Percentiles rank a stretch among this genome's conserved stretches.
Evolutionary conservation across 1,284 basidiomycete genomes (phyloP).

Genomic region (Termitomyces sp.): DNA sequence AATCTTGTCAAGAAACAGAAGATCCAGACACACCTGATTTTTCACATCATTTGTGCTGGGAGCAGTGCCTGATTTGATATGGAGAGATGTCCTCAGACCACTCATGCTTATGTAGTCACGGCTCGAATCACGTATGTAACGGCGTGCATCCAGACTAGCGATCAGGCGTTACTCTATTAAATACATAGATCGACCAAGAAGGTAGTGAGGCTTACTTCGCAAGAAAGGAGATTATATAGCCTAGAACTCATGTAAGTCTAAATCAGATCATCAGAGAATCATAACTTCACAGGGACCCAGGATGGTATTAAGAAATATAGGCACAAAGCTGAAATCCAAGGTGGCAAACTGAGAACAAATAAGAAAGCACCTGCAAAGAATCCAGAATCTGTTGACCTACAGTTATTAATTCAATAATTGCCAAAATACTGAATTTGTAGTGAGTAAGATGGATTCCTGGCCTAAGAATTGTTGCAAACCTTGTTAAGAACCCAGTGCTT

Average conservation of each 20-base stretch:
- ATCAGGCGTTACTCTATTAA: neutral
- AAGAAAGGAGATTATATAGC: conserved; percentile 1
- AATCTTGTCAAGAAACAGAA: neutral
- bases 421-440: neutral
- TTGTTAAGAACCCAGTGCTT: conserved; percentile 2
- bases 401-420: neutral
- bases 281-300: neutral
- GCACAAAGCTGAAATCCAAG: neutral
- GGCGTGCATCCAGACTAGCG: neutral
- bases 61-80: neutral
- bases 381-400: neutral
- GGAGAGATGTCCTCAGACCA: neutral
- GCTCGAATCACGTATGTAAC: neutral
- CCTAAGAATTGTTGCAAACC: neutral
- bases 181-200: neutral
- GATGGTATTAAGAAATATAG: neutral
- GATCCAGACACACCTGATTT: neutral
- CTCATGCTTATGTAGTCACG: neutral
- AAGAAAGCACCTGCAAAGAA: neutral
- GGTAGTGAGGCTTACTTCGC: neutral
- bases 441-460: neutral
- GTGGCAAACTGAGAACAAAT: neutral
- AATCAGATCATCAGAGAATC: neutral
- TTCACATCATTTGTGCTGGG: neutral
- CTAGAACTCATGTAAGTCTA: neutral